A percentile compares a stretch with the other conserved stretches of the same genome.
Evolutionary conservation across 2,329 filamentous ascomycete genomes (phyloP).

Genomic region (Chaetomiaceae sp.): DNA sequence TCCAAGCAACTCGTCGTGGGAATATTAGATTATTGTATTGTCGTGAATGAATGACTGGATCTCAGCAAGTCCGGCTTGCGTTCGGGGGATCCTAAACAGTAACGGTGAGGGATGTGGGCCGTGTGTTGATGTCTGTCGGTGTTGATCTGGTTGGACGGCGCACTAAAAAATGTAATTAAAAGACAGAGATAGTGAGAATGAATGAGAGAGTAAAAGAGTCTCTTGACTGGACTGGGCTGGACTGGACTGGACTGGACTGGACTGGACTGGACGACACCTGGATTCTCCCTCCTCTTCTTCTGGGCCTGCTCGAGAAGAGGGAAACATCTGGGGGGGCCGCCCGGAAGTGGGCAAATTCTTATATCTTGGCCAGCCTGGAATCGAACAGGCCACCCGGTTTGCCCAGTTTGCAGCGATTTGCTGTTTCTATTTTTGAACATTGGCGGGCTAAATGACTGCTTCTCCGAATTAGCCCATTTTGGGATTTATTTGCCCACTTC

Average conservation of each 20-base stretch:
- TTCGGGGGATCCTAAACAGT: constrained; percentile 32
- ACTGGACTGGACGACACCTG: constrained; percentile 46
- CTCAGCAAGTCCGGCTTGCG: constrained; percentile 58
- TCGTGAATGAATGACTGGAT: constrained; percentile 46
- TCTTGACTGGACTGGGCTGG: constrained; percentile 33
- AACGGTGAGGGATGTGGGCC: constrained; percentile 14
- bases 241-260: constrained; percentile 34
- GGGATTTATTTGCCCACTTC: constrained; percentile 22
- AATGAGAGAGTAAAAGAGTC: constrained; percentile 34
- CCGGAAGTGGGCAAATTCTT: constrained; percentile 49
- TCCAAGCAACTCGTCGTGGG: constrained; percentile 19
- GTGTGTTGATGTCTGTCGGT: too few relatives aligned
- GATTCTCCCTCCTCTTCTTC: constrained; percentile 37
- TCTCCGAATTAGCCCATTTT: constrained; percentile 36
- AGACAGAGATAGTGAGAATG: too few relatives aligned
- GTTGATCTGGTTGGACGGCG: constrained; percentile 28
- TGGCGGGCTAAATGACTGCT: constrained; percentile 38
- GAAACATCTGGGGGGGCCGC: constrained; percentile 37
- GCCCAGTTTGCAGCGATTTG: constrained; percentile 16
- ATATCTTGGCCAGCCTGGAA: constrained; percentile 49
- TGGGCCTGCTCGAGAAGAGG: constrained; percentile 39
- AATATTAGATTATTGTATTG: constrained; percentile 28
- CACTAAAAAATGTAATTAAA: constrained; percentile 31
- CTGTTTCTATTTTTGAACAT: constrained; percentile 42
- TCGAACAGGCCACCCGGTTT: constrained; percentile 1